Evolutionary conservation across 225 moss, liverwort and hornwort species (phyloP), one percentile per base, ranked within the genome.

Genomic region (Lunularia cruciata): DNA sequence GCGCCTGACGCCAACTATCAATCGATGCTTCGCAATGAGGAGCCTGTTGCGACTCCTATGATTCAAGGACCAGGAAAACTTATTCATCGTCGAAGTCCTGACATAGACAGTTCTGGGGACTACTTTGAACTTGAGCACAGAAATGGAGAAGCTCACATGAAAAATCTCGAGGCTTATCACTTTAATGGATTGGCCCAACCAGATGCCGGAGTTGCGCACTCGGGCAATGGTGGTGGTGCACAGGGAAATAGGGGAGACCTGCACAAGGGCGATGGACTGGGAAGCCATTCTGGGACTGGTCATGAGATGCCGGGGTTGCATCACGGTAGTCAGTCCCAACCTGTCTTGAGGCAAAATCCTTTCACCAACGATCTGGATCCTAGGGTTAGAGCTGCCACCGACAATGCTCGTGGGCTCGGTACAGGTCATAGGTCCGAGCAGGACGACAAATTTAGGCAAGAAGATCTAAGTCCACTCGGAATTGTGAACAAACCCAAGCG

Each of bases 1-100:
- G 63, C 52, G 2, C 69, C 80, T 2, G 63, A 69, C 57, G 80
- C 63, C 42, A 60, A 72, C 28, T 62, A 80, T 68, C 67, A 68
- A 37, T 56, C 75, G 5, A 63, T 42, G 67, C 20, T 62, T 10
- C 62, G 46, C 15, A 34, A 19, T 16, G 75, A 63, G 42, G 75
- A 69, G 13, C 22, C 63, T 20, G 33, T 47, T 18, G 54, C 22
- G 60, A 58, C 54, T 60, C n/a, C 69, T 65, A 28, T 13, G 14
- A 63, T 48, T 68, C 46, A 25, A 33, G 63, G 68, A 28, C 68
- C 72, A 34, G 63, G 68, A 22, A 72, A 67, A 55, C 56, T 79
- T 49, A 25, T 63, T 3, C 60, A 25, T 55, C 35, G 71, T 18
- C 52, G 30, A 18, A 73, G 26, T 32, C 63, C 54, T 8, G 72